Base-by-base conservation (phyloP, 257 asterid species). In the Perilla frutescens region DNA sequence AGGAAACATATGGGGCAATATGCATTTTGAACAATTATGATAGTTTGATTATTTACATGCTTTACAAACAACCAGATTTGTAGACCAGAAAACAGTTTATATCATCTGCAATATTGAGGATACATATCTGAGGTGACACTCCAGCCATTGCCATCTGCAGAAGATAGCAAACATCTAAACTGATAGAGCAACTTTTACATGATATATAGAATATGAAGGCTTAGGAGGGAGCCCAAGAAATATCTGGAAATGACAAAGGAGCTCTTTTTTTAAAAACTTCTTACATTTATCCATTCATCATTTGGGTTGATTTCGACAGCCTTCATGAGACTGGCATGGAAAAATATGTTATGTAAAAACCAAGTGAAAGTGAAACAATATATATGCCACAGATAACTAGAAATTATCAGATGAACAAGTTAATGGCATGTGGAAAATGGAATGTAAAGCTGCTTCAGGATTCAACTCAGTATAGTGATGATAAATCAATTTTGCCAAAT, bases 241-340 rank as follows among this genome's bases (percentile, higher is more conserved):
- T 53, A 68, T 43, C 40, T 43, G 66, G 45, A 57, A 58, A 50
- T 47, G 68, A 67, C 49, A 61, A 32, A 51, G 74, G 56, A 37
- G 32, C 26, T 67, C 49, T 45, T 58, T 48, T 20, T 55, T 50
- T 41, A 76, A 48, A 31, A 72, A 26, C 36, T 75, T 72, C 97
- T 87, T 89, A 93, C 98, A 85, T 89, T 93, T 77, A 76, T 77
- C 96, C 97, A 93, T 79, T 93, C 97, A 77, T 93, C 98, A 82
- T 61, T 83, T 65, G 98, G 98, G 77, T 82, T 91, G 87, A 88
- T 76, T 43, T 93, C 97, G 80, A 93, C 89, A 49, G 93, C 86
- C 83, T 87, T 93, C 96, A 93, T 89, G 73, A 82, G 97, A 84
- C 98, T 91, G 96, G 9, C 78, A 80, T 74, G 70, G 71, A 68